phyloP scores from a whole-genome alignment of 208 protist species.

The Herpetomonas samuelpessoai region DNA sequence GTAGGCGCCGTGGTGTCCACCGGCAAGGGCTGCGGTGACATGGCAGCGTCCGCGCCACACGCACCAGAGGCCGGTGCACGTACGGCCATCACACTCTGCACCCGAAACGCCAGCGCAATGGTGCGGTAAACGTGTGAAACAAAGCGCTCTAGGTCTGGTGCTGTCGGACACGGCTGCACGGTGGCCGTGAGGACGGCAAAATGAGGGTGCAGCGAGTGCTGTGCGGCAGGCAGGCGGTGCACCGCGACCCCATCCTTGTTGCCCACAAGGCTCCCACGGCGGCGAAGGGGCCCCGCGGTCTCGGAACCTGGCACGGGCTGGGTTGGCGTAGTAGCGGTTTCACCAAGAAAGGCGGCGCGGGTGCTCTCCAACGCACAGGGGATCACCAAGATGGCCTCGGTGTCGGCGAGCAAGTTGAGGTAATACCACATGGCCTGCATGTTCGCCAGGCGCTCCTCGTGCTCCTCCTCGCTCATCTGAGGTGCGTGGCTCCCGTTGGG shows the following conservation, averaged over 20 bases:
- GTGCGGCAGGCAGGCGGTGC: too few relatives aligned
- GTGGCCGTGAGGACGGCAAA: slow-evolving; percentile 23
- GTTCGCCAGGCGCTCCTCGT: slow-evolving; percentile 5
- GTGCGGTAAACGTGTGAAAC: slow-evolving; percentile 46
- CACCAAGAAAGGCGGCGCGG: slow-evolving; percentile 22
- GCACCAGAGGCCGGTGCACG: neutral
- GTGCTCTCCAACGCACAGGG: slow-evolving; percentile 32
- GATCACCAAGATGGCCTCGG: slow-evolving; percentile 55
- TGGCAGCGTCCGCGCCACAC: neutral
- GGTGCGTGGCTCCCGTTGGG: neutral
- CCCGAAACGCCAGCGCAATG: slow-evolving; percentile 38
- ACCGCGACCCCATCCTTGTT: neutral
- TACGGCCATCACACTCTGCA: slow-evolving; percentile 13
- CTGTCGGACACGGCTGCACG: slow-evolving; percentile 23
- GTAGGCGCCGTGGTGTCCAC: neutral
- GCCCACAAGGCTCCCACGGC: neutral
- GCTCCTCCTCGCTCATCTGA: slow-evolving; percentile 13
- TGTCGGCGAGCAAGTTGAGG: slow-evolving; percentile 51
- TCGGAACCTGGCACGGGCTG: too few relatives aligned
- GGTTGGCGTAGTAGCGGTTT: neutral
- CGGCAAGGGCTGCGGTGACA: neutral
- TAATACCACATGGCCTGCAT: slow-evolving; percentile 58
- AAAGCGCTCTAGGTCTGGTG: slow-evolving; percentile 43
- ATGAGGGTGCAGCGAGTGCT: slow-evolving; percentile 20
- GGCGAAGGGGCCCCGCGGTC: too few relatives aligned